A percentile compares a stretch with the other conserved stretches of the same genome.
Conservation (phyloP, 148 eudicot species). For the Arctostaphylos glauca region DNA sequence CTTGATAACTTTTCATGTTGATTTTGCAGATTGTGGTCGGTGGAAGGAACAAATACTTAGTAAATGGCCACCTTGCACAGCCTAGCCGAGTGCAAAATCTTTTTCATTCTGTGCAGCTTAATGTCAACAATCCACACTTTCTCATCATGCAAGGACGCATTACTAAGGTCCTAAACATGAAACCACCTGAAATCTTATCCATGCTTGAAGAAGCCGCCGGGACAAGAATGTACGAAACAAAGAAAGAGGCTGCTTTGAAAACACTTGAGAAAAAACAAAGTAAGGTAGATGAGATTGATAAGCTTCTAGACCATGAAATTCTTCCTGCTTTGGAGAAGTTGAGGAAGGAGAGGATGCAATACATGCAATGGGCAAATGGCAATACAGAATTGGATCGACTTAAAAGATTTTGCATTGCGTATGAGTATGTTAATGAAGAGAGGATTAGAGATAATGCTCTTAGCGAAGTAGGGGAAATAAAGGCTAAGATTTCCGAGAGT, state of each 20-base stretch:
- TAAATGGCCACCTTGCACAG: conserved; percentile 99
- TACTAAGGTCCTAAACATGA: conserved; percentile 96
- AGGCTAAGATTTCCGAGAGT: conserved; percentile 58
- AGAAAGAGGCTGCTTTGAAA: conserved; percentile 92
- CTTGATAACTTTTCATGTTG: conserved; percentile 11
- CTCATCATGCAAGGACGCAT: conserved; percentile 99
- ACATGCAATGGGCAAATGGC: conserved; percentile 97
- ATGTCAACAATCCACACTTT: conserved; percentile 97
- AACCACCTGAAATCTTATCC: conserved; percentile 97
- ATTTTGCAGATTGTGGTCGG: conserved; percentile 91
- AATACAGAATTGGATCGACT: conserved; percentile 86
- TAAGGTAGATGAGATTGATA: conserved; percentile 91
- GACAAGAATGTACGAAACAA: conserved; percentile 98
- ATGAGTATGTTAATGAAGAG: conserved; percentile 89
- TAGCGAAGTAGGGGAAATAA: conserved; percentile 56
- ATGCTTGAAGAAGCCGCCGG: conserved; percentile 99
- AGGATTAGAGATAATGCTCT: conserved; percentile 70
- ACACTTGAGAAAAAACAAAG: conserved; percentile 92
- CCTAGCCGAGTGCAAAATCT: conserved; percentile 98
- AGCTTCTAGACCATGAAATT: conserved; percentile 86
- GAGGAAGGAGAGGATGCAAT: conserved; percentile 92
- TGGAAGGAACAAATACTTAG: conserved; percentile 94
- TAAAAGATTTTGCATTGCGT: conserved; percentile 91
- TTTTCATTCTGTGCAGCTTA: conserved; percentile 96
- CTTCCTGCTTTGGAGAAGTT: conserved; percentile 89